Percentiles rank a stretch among this genome's conserved stretches.
phyloP scores from a whole-genome alignment of 352 stramenopile genomes.

The Pythium brachiatum region DNA sequence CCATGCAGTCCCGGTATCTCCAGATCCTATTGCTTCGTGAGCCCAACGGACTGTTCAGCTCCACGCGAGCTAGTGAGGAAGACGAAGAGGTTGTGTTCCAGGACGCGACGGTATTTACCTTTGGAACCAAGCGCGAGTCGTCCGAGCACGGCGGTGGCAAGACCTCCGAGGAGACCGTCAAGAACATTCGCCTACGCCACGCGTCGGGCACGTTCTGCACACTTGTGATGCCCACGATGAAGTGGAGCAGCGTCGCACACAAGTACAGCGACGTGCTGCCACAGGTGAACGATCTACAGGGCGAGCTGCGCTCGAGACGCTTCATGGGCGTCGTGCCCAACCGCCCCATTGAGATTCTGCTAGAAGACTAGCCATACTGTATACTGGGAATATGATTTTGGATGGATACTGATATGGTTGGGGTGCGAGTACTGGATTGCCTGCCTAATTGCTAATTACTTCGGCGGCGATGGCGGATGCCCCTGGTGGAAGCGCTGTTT shows the following conservation, averaged over 20 bases:
- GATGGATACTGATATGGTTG: neutral
- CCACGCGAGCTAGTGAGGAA: constrained; percentile 12
- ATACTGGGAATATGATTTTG: neutral
- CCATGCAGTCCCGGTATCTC: constrained; percentile 36
- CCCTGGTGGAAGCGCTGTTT: constrained; percentile 38
- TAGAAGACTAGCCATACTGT: constrained; percentile 29
- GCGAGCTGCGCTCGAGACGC: constrained; percentile 54
- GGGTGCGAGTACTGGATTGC: neutral
- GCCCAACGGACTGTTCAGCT: constrained; percentile 13
- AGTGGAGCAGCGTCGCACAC: constrained; percentile 41
- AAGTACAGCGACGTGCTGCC: constrained; percentile 44
- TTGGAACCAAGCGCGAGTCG: constrained; percentile 54
- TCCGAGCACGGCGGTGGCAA: constrained; percentile 69
- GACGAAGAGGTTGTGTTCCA: constrained; percentile 44
- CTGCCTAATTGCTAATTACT: constrained; percentile 9
- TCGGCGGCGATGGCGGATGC: constrained; percentile 28
- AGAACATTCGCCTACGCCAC: constrained; percentile 88
- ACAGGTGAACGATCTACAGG: constrained; percentile 38
- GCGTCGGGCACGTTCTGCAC: constrained; percentile 77
- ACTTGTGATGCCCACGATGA: constrained; percentile 49
- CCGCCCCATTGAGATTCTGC: constrained; percentile 37
- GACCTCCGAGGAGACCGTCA: constrained; percentile 70
- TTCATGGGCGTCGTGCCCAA: constrained; percentile 53
- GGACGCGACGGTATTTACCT: constrained; percentile 63
- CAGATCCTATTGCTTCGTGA: constrained; percentile 52